Conservation (phyloP, 75 land plant species). For the Cryptomeria japonica region DNA sequence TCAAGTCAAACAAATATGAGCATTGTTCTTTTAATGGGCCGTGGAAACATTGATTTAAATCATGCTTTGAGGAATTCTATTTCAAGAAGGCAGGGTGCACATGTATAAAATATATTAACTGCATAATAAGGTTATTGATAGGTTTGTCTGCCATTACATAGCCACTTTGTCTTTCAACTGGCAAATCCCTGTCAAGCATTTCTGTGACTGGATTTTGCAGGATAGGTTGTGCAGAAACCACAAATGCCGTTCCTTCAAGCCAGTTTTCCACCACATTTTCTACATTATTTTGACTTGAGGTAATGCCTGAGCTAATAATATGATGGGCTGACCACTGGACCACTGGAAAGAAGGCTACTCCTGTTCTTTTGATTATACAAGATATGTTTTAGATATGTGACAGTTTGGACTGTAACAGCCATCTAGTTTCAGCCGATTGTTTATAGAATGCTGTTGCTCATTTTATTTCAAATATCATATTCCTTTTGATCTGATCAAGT, state of each 20-base stretch:
- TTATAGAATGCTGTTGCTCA: not conserved
- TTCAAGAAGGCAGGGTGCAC: no score
- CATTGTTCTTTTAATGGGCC: no score
- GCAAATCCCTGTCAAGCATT: not conserved
- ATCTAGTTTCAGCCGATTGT: not conserved
- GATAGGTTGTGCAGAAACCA: not conserved
- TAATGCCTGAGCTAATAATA: not conserved
- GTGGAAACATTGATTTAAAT: no score
- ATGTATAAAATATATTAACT: no score
- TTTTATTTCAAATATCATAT: not conserved
- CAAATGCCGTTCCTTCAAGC: not conserved
- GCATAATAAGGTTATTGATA: no score
- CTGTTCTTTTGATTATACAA: not conserved
- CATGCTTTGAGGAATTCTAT: no score
- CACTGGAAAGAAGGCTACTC: not conserved
- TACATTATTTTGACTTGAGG: not conserved
- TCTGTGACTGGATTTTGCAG: not conserved
- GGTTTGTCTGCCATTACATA: not conserved
- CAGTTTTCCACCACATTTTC: not conserved
- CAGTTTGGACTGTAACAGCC: not conserved
- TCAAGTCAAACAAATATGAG: no score
- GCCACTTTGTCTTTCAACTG: not conserved
- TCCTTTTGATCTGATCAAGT: not conserved
- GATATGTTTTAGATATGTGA: not conserved
- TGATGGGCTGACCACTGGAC: not conserved